Percentiles rank a stretch among this genome's conserved stretches.
These are phyloP conservation scores for Phytophthora hibernalis DNA, from an alignment of 352 stramenopile species.

Conservation along the genomic window DNA sequence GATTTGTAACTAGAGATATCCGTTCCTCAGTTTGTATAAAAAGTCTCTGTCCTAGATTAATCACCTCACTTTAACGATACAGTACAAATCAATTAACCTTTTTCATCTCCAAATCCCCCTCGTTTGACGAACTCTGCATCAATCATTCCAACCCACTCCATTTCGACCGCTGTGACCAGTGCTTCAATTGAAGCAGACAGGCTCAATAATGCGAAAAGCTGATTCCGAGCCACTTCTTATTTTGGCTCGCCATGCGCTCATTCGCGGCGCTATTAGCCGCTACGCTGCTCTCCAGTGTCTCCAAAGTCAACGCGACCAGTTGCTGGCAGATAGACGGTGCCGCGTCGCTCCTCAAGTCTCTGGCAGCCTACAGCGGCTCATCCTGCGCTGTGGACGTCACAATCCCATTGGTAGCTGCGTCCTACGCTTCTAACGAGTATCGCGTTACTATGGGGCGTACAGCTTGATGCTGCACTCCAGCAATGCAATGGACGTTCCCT, in stretches of 20 bases:
- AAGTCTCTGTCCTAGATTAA: too few relatives aligned
- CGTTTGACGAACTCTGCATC: background rate
- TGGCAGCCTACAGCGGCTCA: conserved; percentile 32
- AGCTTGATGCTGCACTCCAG: conserved; percentile 34
- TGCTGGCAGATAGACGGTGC: conserved; percentile 53
- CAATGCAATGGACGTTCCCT: conserved; percentile 56
- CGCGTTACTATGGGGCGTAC: conserved; percentile 52
- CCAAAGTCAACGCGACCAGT: conserved; percentile 17
- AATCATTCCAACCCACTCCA: background rate
- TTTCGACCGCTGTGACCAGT: conserved; percentile 13
- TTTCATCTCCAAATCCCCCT: too few relatives aligned
- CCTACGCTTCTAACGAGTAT: conserved; percentile 50
- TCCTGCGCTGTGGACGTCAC: conserved; percentile 45
- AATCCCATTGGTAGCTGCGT: conserved; percentile 38
- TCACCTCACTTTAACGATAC: background rate
- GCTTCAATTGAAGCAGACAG: conserved; percentile 26
- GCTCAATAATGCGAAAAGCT: conserved; percentile 18
- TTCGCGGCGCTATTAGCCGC: conserved; percentile 1
- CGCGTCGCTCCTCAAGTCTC: conserved; percentile 17
- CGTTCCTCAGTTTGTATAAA: too few relatives aligned
- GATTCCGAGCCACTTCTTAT: conserved; percentile 27
- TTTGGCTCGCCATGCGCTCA: conserved; percentile 30
- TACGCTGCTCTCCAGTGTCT: conserved; percentile 11
- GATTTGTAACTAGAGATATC: too few relatives aligned
- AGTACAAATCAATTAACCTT: too few relatives aligned